Conservation (phyloP, 305 asterid species). For the Fraxinus greggii region DNA sequence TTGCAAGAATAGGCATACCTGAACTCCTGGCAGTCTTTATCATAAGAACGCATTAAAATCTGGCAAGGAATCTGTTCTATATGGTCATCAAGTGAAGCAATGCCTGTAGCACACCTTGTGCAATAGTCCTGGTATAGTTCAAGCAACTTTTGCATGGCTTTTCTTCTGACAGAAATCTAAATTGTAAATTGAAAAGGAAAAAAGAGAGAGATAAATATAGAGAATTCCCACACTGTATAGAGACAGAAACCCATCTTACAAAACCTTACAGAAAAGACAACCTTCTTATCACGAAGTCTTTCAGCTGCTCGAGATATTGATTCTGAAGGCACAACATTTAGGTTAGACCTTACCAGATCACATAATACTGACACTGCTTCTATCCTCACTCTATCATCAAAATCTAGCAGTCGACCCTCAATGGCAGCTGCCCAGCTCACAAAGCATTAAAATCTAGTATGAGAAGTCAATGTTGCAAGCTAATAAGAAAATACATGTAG, state of each 20-base stretch:
- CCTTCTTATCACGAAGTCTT: constrained; percentile 94
- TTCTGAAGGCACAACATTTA: constrained; percentile 43
- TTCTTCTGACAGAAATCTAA: constrained; percentile 74
- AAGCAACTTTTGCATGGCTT: constrained; percentile 67
- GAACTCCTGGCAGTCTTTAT: constrained; percentile 79
- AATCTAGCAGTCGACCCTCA: constrained; percentile 50
- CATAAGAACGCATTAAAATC: constrained; percentile 77
- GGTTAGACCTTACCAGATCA: constrained; percentile 61
- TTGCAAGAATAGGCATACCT: constrained; percentile 42
- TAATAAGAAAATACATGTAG: constrained; percentile 14
- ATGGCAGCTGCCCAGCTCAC: constrained; percentile 56
- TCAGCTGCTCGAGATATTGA: constrained; percentile 60
- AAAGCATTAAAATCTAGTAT: constrained; percentile 18
- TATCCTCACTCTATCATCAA: constrained; percentile 55
- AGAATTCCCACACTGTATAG: constrained; percentile 1
- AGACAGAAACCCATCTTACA: constrained; percentile 15
- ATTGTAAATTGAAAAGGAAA: constrained; percentile 21
- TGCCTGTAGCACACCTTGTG: constrained; percentile 48
- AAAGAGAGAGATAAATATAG: constrained; percentile 8
- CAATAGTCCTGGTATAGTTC: constrained; percentile 81
- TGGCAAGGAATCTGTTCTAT: constrained; percentile 85
- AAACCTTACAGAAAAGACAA: constrained; percentile 29
- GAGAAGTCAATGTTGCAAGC: constrained; percentile 17
- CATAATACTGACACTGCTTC: constrained; percentile 52
- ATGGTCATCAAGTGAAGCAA: constrained; percentile 40